Percentiles rank a stretch among this genome's conserved stretches.
phyloP scores from a whole-genome alignment of 441 rosid genomes.

The Hypseocharis bilobata region DNA sequence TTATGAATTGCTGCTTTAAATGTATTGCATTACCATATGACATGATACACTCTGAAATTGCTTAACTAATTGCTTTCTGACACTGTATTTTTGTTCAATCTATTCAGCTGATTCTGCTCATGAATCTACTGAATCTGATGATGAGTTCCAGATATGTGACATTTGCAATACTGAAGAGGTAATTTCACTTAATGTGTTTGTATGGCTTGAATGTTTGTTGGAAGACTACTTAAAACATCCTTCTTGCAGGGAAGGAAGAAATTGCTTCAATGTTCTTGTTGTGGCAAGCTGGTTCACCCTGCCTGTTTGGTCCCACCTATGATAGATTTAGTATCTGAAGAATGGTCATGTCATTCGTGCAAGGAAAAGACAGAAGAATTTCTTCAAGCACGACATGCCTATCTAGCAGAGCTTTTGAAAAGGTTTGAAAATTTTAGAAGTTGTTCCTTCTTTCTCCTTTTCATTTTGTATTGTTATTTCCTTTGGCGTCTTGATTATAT shows the following conservation, averaged over 20 bases:
- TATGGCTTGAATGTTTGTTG: slow-evolving; percentile 16
- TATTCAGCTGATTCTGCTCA: slow-evolving; percentile 75
- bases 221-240: slow-evolving; percentile 20
- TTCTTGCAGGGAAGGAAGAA: slow-evolving; percentile 75
- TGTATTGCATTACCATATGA: neutral
- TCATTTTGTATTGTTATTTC: slow-evolving; percentile 4
- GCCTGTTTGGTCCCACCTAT: slow-evolving; percentile 79
- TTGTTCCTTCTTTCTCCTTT: slow-evolving; percentile 12
- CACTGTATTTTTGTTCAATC: slow-evolving; percentile 16
- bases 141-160: slow-evolving; percentile 95
- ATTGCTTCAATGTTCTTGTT: slow-evolving; percentile 87
- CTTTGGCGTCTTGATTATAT: slow-evolving; percentile 8
- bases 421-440: slow-evolving; percentile 37
- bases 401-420: slow-evolving; percentile 58
- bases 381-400: slow-evolving; percentile 60
- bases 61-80: neutral
- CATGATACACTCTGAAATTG: neutral
- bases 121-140: slow-evolving; percentile 86
- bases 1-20: neutral
- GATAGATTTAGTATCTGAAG: slow-evolving; percentile 54
- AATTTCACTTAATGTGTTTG: slow-evolving; percentile 24
- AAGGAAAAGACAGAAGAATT: slow-evolving; percentile 91
- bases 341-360: slow-evolving; percentile 91
- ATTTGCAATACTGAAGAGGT: slow-evolving; percentile 91
- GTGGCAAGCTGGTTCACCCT: slow-evolving; percentile 81